Percentiles rank a stretch among this genome's conserved stretches.
These are phyloP conservation scores for Begonia loranthoides DNA, from an alignment of 306 rosid species.

Conservation along the genomic window DNA sequence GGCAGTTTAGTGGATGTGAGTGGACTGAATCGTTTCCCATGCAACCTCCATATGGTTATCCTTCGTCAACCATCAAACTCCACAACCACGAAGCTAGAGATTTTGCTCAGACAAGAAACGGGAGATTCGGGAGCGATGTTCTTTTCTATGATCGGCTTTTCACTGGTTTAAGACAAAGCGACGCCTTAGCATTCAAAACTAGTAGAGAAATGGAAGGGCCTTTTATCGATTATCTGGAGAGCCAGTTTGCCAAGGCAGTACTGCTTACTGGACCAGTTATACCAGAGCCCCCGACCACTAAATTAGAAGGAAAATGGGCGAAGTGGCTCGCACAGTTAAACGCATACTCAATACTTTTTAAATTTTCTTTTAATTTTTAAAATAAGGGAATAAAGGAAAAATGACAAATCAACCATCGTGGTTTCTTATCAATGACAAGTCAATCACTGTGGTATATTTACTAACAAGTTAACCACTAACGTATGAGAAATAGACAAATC, in stretches of 20 bases:
- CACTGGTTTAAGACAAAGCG: conserved; percentile 14
- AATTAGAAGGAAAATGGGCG: conserved; percentile 39
- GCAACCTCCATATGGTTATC: conserved; percentile 31
- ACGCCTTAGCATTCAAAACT: conserved; percentile 37
- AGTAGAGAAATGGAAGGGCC: conserved; percentile 52
- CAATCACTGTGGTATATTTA: too few relatives aligned
- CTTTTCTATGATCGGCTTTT: conserved; percentile 16
- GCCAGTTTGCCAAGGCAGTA: conserved; percentile 23
- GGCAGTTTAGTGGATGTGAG: too few relatives aligned
- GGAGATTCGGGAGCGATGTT: too few relatives aligned
- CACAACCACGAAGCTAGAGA: conserved; percentile 21
- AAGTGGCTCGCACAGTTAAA: conserved; percentile 32
- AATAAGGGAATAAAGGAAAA: too few relatives aligned
- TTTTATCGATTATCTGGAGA: conserved; percentile 25
- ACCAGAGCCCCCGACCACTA: conserved; percentile 17
- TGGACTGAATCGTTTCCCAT: conserved; percentile 13
- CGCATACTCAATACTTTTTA: conserved; percentile 30
- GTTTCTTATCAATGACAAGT: too few relatives aligned
- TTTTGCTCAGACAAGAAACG: not conserved
- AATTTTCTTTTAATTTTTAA: too few relatives aligned
- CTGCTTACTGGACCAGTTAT: too few relatives aligned
- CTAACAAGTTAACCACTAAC: too few relatives aligned
- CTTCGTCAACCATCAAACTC: conserved; percentile 33
- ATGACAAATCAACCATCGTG: too few relatives aligned
- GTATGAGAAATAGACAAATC: too few relatives aligned